Percentiles rank a stretch among this genome's conserved stretches.
phyloP scores from a whole-genome alignment of 345 rosid genomes.

The Punica granatum region DNA sequence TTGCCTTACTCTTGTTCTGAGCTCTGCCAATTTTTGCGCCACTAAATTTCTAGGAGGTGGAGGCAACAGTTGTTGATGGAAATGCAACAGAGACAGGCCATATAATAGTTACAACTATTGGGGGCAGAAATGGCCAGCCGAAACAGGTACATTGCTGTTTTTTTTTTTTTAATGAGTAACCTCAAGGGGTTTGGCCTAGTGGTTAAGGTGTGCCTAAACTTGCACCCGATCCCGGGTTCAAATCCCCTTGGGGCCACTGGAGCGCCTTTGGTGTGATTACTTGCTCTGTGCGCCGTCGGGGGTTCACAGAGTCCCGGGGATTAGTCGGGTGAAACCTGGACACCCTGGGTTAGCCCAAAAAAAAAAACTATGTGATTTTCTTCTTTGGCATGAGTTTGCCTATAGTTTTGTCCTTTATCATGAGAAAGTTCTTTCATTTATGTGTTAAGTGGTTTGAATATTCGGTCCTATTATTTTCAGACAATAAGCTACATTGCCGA shows the following conservation, averaged over 20 bases:
- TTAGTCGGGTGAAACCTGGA: too few species aligned
- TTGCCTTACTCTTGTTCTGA: not conserved
- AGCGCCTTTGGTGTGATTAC: too few species aligned
- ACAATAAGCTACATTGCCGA: constrained; percentile 26
- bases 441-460: not conserved
- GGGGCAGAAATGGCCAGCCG: constrained; percentile 94
- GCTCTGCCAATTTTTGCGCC: not conserved
- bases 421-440: not conserved
- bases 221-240: too few species aligned
- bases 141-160: constrained; percentile 52
- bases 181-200: too few species aligned
- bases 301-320: too few species aligned
- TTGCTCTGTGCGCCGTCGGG: too few species aligned
- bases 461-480: constrained; percentile 6
- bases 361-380: too few species aligned
- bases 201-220: too few species aligned
- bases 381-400: not conserved
- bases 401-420: not conserved
- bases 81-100: constrained; percentile 93
- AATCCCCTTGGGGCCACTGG: too few species aligned
- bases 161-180: not conserved
- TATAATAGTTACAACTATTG: constrained; percentile 91
- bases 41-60: constrained; percentile 66
- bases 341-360: too few species aligned
- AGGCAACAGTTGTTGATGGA: constrained; percentile 79